Base-by-base conservation (phyloP, 495 filamentous ascomycete genomes). In the Letharia columbiana region DNA sequence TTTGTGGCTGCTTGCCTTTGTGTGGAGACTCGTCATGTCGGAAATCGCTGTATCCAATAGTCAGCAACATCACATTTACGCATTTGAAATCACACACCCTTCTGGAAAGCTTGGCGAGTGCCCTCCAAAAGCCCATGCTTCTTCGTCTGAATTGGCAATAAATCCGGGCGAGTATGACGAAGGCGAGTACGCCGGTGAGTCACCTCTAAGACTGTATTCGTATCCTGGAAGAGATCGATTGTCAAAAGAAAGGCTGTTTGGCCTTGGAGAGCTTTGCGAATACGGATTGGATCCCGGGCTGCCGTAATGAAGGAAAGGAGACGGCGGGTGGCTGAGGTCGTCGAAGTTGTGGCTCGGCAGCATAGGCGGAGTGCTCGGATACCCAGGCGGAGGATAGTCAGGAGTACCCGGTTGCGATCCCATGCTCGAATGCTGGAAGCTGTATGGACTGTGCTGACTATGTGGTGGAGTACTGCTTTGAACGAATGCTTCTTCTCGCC, bases 331-430 rank as follows among this genome's bases (percentile, higher is more conserved):
- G 35, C 67, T 71, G 20, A 69, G 65, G 37, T 73, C 69, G 57
- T 71, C 71, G 39, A 69, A 67, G 61, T 70, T 71, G 35, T 63
- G 67, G 52, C 42, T 71, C n/a, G 64, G 44, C 41, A 68, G 42
- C 44, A 65, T 60, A 18, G 71, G 66, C 52, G 71, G 63, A n/a
- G 60, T 52, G 42, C 64, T 63, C 37, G 69, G 65, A 15, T 68
- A 65, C 33, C 67, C 67, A 42, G 64, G 63, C 40, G 70, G 70
- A 42, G 69, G 69, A 57, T 63, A 67, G 61, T 63, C 66, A 31
- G 71, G 71, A 31, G 71, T 73, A 28, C 67, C 65, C 20, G 69
- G 69, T 50, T 71, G 70, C 31, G 71, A 71, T 45, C 71, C 66
- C 39, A 71, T 66, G 47, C 60, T 71, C 35, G 67, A 50, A 33